Evolutionary conservation across 257 asterid species (phyloP).

Genomic region (Solanum dulcamara): DNA sequence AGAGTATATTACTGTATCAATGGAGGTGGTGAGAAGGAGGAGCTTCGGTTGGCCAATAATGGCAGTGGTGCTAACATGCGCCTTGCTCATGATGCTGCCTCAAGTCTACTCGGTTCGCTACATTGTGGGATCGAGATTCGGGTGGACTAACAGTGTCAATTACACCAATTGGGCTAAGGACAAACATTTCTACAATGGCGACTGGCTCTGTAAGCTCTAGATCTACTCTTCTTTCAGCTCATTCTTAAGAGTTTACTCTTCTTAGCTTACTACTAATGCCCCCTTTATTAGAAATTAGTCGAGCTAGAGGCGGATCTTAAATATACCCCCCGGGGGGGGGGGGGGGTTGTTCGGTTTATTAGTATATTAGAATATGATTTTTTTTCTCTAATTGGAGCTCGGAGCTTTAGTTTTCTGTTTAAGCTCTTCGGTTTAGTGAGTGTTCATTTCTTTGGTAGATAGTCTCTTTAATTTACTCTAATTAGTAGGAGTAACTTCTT

Average conservation of each 20-base stretch:
- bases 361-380: not conserved
- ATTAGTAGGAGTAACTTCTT: not conserved
- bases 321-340: no score
- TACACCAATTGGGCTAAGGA: conserved; percentile 48
- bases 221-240: conserved; percentile 12
- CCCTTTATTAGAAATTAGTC: not conserved
- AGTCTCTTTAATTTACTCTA: not conserved
- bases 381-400: not conserved
- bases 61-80: conserved; percentile 30
- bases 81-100: conserved; percentile 27
- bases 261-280: not conserved
- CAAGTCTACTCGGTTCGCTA: conserved; percentile 48
- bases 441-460: not conserved
- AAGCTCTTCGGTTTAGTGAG: not conserved
- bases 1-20: not conserved
- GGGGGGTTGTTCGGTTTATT: not conserved
- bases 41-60: conserved; percentile 9
- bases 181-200: conserved; percentile 49
- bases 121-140: conserved; percentile 30
- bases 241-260: not conserved
- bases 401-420: not conserved
- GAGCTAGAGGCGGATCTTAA: not conserved
- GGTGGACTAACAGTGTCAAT: conserved; percentile 43
- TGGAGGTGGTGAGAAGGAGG: conserved; percentile 19
- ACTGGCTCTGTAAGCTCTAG: conserved; percentile 63